Conservation (phyloP, 352 stramenopile species). For the Blastocystis sp. region DNA sequence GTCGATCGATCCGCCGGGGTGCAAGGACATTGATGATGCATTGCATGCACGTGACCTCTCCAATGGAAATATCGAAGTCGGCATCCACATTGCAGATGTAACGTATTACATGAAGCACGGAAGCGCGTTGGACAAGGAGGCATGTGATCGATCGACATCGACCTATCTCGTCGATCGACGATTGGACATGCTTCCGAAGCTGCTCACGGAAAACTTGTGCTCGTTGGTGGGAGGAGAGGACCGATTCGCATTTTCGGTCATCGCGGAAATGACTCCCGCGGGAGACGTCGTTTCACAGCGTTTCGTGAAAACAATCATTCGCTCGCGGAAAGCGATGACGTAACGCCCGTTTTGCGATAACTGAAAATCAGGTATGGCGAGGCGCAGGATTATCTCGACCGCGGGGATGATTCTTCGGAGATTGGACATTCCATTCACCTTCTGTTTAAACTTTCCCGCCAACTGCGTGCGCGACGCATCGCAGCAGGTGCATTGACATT, state of each 20-base stretch:
- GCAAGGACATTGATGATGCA: constrained; percentile 96
- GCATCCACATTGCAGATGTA: constrained; percentile 90
- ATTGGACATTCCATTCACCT: constrained; percentile 62
- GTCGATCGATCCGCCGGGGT: constrained; percentile 75
- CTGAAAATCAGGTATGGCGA: constrained; percentile 74
- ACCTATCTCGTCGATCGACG: constrained; percentile 94
- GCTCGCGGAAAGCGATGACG: constrained; percentile 82
- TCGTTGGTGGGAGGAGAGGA: constrained; percentile 78
- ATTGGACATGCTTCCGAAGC: constrained; percentile 90
- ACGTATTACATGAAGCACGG: constrained; percentile 89
- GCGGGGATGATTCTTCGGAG: constrained; percentile 62
- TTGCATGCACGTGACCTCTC: constrained; percentile 79
- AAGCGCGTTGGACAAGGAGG: constrained; percentile 84
- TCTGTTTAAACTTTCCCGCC: constrained; percentile 74
- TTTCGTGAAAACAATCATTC: constrained; percentile 94
- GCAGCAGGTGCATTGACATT: constrained; percentile 87
- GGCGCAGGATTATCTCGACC: constrained; percentile 86
- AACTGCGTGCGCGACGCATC: constrained; percentile 75
- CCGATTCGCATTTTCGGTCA: constrained; percentile 71
- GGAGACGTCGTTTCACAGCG: constrained; percentile 83
- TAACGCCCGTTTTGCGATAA: neutral
- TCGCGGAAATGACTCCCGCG: constrained; percentile 75
- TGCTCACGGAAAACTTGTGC: constrained; percentile 92
- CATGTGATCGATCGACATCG: constrained; percentile 74
- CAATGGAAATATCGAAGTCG: constrained; percentile 74